Percentiles rank a stretch among this genome's conserved stretches.
phyloP scores from a whole-genome alignment of 495 filamentous ascomycete species.

The Penicillium crystallinum region DNA sequence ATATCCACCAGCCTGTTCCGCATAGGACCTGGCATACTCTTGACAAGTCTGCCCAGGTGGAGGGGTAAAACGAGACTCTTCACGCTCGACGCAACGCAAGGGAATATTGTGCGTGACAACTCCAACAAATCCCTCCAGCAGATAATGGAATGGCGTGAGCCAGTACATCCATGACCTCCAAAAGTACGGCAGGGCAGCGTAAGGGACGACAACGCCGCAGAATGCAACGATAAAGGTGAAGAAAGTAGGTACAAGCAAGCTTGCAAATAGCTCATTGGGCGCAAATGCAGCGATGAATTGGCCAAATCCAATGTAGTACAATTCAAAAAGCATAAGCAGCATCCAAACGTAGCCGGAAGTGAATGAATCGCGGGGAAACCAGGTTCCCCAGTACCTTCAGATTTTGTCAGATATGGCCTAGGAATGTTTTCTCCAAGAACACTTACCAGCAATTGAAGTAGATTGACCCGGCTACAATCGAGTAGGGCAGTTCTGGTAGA shows the following conservation, averaged over 20 bases:
- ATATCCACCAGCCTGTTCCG: constrained; percentile 45
- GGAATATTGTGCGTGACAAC: constrained; percentile 50
- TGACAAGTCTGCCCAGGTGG: constrained; percentile 50
- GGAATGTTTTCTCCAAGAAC: not conserved
- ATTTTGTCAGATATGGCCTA: not conserved
- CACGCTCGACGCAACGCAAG: constrained; percentile 49
- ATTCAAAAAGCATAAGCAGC: constrained; percentile 61
- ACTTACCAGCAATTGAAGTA: constrained; percentile 57
- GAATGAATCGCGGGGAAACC: constrained; percentile 51
- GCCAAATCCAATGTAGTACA: constrained; percentile 69
- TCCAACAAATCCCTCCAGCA: constrained; percentile 53
- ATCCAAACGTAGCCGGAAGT: constrained; percentile 53
- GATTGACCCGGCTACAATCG: constrained; percentile 44
- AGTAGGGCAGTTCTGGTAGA: constrained; percentile 49
- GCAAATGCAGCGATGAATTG: constrained; percentile 71
- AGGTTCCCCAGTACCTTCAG: constrained; percentile 45
- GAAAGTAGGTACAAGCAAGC: constrained; percentile 60
- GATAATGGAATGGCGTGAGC: constrained; percentile 58
- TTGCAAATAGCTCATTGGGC: constrained; percentile 68
- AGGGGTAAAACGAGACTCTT: constrained; percentile 53
- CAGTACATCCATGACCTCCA: constrained; percentile 68
- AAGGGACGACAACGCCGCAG: constrained; percentile 59
- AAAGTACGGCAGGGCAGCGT: constrained; percentile 49
- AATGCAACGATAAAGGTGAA: constrained; percentile 61
- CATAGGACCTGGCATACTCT: constrained; percentile 44